These are phyloP conservation scores for Plenodomus biglobosus DNA, from an alignment of 2,329 filamentous ascomycete species.

Conservation along the genomic window DNA sequence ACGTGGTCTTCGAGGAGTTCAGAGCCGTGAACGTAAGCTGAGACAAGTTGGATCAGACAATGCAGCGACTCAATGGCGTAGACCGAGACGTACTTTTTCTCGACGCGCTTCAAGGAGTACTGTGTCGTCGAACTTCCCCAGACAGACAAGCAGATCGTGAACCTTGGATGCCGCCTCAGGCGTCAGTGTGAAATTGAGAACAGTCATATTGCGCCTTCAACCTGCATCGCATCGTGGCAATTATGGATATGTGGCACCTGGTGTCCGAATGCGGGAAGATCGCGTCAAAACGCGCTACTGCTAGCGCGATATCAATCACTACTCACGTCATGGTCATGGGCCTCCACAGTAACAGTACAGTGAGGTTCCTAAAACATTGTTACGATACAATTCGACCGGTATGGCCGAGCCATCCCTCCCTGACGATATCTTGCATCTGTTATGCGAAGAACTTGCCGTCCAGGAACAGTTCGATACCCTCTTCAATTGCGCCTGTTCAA, in stretches of 20 bases:
- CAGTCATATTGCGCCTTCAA: conserved; percentile 42
- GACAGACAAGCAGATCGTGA: conserved; percentile 72
- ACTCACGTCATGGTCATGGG: background rate
- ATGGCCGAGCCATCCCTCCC: conserved; percentile 48
- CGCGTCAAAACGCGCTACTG: conserved; percentile 24
- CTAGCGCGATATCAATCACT: background rate
- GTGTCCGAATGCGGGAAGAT: conserved; percentile 14
- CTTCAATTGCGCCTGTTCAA: conserved; percentile 60
- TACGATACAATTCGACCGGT: background rate
- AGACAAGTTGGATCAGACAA: conserved; percentile 18
- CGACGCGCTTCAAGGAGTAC: conserved; percentile 72
- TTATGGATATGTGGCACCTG: conserved; percentile 2
- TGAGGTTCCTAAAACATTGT: background rate
- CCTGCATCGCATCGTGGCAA: conserved; percentile 15
- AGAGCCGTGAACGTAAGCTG: conserved; percentile 71
- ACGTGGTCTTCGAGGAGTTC: conserved; percentile 79
- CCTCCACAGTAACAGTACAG: background rate
- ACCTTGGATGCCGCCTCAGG: conserved; percentile 71
- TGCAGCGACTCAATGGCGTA: conserved; percentile 12
- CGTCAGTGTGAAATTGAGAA: conserved; percentile 69
- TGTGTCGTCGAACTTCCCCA: conserved; percentile 77
- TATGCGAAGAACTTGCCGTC: conserved; percentile 61
- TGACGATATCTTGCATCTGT: conserved; percentile 61
- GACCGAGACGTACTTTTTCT: conserved; percentile 58
- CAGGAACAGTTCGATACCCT: conserved; percentile 62